Conservation (phyloP, 305 asterid genomes). For the Rubia peregrina region DNA sequence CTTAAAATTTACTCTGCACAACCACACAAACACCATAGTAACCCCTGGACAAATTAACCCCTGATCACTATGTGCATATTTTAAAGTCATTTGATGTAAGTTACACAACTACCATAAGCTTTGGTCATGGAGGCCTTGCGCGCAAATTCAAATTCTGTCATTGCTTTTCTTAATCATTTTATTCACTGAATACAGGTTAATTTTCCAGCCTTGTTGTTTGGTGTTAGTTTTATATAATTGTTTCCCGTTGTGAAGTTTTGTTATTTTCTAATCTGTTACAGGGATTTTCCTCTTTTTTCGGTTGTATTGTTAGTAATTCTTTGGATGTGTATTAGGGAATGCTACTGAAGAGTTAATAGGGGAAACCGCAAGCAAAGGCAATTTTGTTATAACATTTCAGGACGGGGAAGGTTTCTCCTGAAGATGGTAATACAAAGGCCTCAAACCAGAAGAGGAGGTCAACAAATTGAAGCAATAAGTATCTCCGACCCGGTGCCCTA, state of each 20-base stretch:
- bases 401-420: constrained; percentile 70
- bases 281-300: neutral
- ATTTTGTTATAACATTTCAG: constrained; percentile 1
- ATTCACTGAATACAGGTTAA: too few species aligned
- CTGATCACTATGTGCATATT: too few species aligned
- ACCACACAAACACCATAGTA: too few species aligned
- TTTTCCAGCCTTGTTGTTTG: too few species aligned
- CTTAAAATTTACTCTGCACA: too few species aligned
- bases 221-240: neutral
- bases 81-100: too few species aligned
- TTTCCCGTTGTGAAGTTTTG: too few species aligned
- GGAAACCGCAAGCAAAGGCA: neutral
- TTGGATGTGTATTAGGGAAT: constrained; percentile 3
- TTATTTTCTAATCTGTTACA: neutral
- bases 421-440: constrained; percentile 39
- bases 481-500: constrained; percentile 79
- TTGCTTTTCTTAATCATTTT: too few species aligned
- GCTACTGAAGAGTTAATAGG: constrained; percentile 6
- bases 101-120: too few species aligned
- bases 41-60: too few species aligned
- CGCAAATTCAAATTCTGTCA: too few species aligned
- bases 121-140: too few species aligned
- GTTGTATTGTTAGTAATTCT: neutral
- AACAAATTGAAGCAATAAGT: constrained; percentile 44
- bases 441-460: constrained; percentile 44